Conservation (phyloP, 177 flowering plant species). For the Viscum album region DNA sequence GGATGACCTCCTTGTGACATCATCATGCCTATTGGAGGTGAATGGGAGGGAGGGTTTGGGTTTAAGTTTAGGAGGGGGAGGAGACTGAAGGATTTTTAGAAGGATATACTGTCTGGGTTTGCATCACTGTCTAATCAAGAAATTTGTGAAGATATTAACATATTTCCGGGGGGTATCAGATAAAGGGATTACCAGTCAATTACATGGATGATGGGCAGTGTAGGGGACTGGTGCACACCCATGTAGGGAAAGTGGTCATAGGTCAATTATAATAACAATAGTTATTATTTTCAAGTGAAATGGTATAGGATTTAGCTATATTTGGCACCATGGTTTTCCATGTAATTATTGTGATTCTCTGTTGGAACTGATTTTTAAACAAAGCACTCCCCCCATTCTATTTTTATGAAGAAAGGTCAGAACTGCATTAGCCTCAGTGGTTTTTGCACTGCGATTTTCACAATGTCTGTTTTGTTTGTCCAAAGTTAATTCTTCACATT, state of each 20-base stretch:
- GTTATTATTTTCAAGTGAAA: conserved; percentile 15
- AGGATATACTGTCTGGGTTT: conserved; percentile 45
- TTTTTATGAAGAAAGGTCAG: too few species aligned
- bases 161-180: conserved; percentile 32
- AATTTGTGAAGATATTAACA: conserved; percentile 46
- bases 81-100: conserved; percentile 51
- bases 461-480: too few species aligned
- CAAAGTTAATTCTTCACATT: too few species aligned
- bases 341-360: not conserved
- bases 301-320: not conserved
- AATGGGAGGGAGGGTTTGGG: conserved; percentile 18
- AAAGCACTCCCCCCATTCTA: not conserved
- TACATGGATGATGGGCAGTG: conserved; percentile 22
- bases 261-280: conserved; percentile 18
- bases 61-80: conserved; percentile 46
- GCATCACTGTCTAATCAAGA: conserved; percentile 50
- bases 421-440: too few species aligned
- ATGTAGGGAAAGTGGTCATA: conserved; percentile 33
- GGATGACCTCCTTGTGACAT: conserved; percentile 31
- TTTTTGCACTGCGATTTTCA: too few species aligned
- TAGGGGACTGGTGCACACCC: conserved; percentile 21
- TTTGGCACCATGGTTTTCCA: not conserved
- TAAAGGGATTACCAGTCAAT: conserved; percentile 34
- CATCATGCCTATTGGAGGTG: conserved; percentile 29
- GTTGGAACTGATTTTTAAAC: not conserved